Evolutionary conservation across 2,329 filamentous ascomycete species (phyloP).

Genomic region (Cordyceps cicadae): DNA sequence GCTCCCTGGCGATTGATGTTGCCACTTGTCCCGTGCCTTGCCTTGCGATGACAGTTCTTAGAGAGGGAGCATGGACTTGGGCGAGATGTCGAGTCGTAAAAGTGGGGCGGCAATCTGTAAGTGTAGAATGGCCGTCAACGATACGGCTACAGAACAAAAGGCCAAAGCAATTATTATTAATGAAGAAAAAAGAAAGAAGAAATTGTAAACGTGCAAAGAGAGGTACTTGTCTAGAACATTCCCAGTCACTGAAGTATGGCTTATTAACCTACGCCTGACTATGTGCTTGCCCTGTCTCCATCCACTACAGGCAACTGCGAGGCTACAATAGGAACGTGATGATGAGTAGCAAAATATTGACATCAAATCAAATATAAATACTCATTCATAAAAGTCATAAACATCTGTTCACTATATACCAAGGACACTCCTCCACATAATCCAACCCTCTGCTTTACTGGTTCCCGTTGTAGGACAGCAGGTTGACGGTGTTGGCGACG

Average conservation of each 20-base stretch:
- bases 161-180: too few relatives aligned
- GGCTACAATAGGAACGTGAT: too few relatives aligned
- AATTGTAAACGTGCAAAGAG: too few relatives aligned
- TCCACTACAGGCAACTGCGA: too few relatives aligned
- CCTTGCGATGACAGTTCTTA: background rate
- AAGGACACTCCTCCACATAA: background rate
- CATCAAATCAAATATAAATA: background rate
- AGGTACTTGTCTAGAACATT: too few relatives aligned
- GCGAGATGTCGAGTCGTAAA: background rate
- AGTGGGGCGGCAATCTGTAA: background rate
- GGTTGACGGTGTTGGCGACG: background rate
- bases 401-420: background rate
- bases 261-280: too few relatives aligned
- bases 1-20: background rate
- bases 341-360: background rate
- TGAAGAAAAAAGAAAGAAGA: too few relatives aligned
- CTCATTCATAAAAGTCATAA: background rate
- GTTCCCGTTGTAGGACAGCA: conserved; percentile 8
- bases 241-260: too few relatives aligned
- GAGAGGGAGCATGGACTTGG: background rate
- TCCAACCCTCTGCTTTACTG: background rate
- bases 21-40: background rate
- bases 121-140: background rate
- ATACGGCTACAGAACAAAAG: background rate
- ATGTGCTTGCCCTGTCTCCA: too few relatives aligned